Percentiles rank a stretch among this genome's conserved stretches.
Conservation (phyloP, 140 eudicot genomes). For the Flaveria floridana region DNA sequence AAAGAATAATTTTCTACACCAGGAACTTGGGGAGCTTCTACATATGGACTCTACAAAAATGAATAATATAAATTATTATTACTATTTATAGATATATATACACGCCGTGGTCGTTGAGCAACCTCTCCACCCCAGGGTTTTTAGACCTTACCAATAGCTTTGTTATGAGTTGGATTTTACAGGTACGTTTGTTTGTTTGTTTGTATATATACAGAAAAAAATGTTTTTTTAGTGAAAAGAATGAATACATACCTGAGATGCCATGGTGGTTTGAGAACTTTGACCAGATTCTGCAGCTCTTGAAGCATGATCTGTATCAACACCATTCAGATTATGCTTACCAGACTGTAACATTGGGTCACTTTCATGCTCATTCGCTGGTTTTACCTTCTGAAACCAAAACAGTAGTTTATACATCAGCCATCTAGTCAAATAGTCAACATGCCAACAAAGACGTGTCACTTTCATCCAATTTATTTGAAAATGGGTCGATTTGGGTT, state of each 20-base stretch:
- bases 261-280: constrained; percentile 40
- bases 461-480: neutral
- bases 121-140: no score
- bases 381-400: constrained; percentile 35
- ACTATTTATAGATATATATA: neutral
- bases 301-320: constrained; percentile 45
- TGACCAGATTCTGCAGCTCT: constrained; percentile 39
- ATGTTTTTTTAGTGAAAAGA: neutral
- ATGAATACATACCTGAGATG: constrained; percentile 53
- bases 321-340: constrained; percentile 49
- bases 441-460: neutral
- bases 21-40: constrained; percentile 78
- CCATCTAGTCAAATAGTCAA: neutral
- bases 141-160: no score
- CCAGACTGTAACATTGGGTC: constrained; percentile 46
- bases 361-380: constrained; percentile 50
- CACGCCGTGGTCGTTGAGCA: no score
- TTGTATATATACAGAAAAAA: neutral
- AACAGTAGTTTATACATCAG: constrained; percentile 1
- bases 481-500: constrained; percentile 11
- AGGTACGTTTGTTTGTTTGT: no score
- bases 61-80: neutral
- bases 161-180: no score
- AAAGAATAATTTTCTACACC: constrained; percentile 51
- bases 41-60: constrained; percentile 69